Conservation (phyloP, 2,329 filamentous ascomycete species). For the Diaporthe batatas region DNA sequence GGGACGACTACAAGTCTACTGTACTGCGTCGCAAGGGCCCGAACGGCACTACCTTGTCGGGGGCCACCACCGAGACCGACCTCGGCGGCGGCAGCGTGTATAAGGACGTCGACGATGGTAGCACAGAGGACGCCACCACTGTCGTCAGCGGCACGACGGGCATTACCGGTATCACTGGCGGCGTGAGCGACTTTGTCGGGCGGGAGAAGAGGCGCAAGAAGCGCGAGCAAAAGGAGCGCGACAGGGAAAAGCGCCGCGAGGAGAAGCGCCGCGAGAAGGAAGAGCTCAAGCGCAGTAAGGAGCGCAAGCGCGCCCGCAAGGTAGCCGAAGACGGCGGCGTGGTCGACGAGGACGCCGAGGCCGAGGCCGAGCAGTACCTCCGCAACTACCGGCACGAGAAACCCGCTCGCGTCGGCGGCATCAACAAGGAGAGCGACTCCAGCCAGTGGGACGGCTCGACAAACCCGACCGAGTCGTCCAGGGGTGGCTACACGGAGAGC, state of each 20-base stretch:
- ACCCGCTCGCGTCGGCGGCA: slow-evolving; percentile 85
- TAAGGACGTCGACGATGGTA: slow-evolving; percentile 73
- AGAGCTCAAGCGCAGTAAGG: slow-evolving; percentile 49
- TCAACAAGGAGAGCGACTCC: slow-evolving; percentile 86
- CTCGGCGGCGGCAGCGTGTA: slow-evolving; percentile 91
- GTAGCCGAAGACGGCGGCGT: slow-evolving; percentile 71
- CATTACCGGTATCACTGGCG: slow-evolving; percentile 70
- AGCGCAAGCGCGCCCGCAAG: slow-evolving; percentile 54
- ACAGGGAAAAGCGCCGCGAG: slow-evolving; percentile 59
- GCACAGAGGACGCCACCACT: slow-evolving; percentile 56
- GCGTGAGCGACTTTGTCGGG: slow-evolving; percentile 67
- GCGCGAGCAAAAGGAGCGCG: slow-evolving; percentile 67
- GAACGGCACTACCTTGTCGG: slow-evolving; percentile 86
- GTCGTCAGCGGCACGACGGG: slow-evolving; percentile 58
- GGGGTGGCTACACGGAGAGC: slow-evolving; percentile 47
- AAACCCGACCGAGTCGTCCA: slow-evolving; percentile 73
- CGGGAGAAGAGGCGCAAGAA: slow-evolving; percentile 67
- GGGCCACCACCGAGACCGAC: slow-evolving; percentile 84
- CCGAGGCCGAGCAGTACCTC: slow-evolving; percentile 76
- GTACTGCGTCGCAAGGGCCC: slow-evolving; percentile 90
- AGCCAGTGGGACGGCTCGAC: slow-evolving; percentile 82
- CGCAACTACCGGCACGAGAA: slow-evolving; percentile 89
- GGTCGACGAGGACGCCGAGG: slow-evolving; percentile 75
- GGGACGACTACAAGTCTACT: slow-evolving; percentile 98
- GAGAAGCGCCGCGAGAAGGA: slow-evolving; percentile 53